phyloP scores from a whole-genome alignment of 768 basidiomycete genomes.

The Suillus paluster region DNA sequence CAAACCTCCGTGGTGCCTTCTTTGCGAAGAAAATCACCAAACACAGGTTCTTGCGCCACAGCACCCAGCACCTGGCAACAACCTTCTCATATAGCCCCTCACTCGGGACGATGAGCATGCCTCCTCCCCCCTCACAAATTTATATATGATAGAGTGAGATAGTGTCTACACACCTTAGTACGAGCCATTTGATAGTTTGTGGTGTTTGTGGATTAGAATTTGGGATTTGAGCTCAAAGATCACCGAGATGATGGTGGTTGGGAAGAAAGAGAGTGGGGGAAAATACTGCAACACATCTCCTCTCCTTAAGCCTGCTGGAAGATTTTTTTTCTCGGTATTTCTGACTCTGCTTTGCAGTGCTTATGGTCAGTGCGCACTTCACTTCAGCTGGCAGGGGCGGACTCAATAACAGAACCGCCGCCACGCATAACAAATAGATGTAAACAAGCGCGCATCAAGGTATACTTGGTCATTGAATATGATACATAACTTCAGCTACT shows the following conservation, averaged over 20 bases:
- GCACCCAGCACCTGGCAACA: conserved; percentile 11
- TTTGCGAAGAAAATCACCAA: conserved; percentile 17
- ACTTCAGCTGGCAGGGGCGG: background rate
- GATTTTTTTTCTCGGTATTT: conserved; percentile 8
- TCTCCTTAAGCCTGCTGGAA: conserved; percentile 20
- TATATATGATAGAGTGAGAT: conserved; percentile 4
- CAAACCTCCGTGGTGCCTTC: conserved; percentile 27
- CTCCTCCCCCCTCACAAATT: conserved; percentile 5
- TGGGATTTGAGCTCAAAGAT: conserved; percentile 3
- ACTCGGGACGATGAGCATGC: conserved; percentile 5
- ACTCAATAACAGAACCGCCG: conserved; percentile 9
- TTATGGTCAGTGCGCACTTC: conserved; percentile 28
- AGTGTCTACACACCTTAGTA: conserved; percentile 49
- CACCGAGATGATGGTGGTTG: conserved; percentile 24
- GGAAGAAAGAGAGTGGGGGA: conserved; percentile 19
- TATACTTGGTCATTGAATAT: too few relatives aligned
- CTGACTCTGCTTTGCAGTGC: conserved; percentile 29
- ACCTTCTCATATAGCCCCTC: conserved; percentile 13
- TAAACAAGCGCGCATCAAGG: conserved; percentile 16
- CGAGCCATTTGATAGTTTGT: conserved; percentile 60
- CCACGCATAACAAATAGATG: conserved; percentile 22
- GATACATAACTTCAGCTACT: background rate
- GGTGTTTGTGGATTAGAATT: conserved; percentile 2
- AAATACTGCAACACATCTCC: conserved; percentile 5
- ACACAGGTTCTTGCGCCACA: conserved; percentile 17